Conservation (phyloP, 2,329 filamentous ascomycete species). For the Trichoderma atroviride region DNA sequence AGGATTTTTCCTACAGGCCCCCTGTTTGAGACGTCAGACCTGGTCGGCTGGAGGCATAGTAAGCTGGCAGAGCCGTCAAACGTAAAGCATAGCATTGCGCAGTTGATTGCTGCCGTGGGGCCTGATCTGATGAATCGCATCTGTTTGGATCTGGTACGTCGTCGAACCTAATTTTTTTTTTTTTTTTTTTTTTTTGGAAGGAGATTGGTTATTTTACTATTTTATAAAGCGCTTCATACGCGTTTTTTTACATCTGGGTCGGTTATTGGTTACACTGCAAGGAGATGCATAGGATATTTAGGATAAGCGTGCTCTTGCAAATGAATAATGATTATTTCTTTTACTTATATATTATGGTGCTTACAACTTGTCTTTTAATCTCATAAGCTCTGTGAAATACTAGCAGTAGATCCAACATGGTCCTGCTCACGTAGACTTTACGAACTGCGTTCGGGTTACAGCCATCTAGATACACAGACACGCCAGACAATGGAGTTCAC, state of each 20-base stretch:
- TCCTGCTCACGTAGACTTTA: background rate
- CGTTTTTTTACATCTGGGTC: background rate
- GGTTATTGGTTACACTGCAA: background rate
- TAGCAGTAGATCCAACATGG: background rate
- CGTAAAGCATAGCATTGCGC: constrained; percentile 66
- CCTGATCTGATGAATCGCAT: constrained; percentile 58
- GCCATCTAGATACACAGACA: too few species aligned
- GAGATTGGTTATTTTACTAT: background rate
- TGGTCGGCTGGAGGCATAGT: constrained; percentile 62
- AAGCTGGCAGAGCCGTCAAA: constrained; percentile 52
- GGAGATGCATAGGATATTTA: background rate
- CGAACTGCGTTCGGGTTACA: too few species aligned
- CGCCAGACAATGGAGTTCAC: background rate
- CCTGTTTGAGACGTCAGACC: constrained; percentile 51
- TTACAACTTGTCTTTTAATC: background rate
- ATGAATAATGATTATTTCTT: background rate
- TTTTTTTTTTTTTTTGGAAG: background rate
- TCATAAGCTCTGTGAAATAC: background rate
- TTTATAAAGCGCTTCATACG: background rate
- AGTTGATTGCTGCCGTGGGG: constrained; percentile 68
- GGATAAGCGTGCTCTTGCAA: background rate
- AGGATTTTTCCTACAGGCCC: constrained; percentile 45
- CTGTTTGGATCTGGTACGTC: constrained; percentile 58
- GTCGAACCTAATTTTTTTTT: background rate
- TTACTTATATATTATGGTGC: background rate